Evolutionary conservation across 768 basidiomycete genomes (phyloP), one percentile per base, ranked within the genome.

Genomic region (Rhodosporidiobolus sp.): DNA sequence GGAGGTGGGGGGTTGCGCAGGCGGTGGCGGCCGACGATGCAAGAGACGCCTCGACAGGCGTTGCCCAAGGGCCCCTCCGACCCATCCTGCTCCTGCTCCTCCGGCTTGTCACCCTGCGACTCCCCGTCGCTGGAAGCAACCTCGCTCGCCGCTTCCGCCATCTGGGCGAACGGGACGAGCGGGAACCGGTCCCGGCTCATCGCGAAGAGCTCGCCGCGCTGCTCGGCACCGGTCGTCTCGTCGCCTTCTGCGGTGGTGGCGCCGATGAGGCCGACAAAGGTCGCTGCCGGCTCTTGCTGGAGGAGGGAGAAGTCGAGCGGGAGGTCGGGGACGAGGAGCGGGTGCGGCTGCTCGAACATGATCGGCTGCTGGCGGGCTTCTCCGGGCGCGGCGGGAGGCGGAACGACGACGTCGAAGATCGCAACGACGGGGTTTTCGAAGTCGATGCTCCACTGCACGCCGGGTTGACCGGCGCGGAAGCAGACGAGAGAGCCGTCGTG

Each of bases 161-260:
- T 62, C 68, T 80, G 81, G 20, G 81, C 80, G 67, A 83, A 81
- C 38, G 79, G 87, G 70, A 95, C 89, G 17, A 97, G 84, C 0
- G 94, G 95, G 79, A 86, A 97, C 14, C 85, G 86, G 19, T 86
- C 84, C 0, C 90, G 89, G 73, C 90, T 90, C 87, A 97, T 89
- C 28, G 91, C 93, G 77, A 88, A 95, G 3, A 96, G 84, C 53
- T 69, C 65, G 26, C 65, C 70, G 32, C 89, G 90, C 58, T 46
- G 7, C 43, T 43, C 53, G 30, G 46, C 60, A 22, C 10, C 20
- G 38, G 2, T 20, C 19, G 30, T 20, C 24, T 8, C 46, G 5
- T 85, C 87, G 0, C 86, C 86, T 78, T 88, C 87, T 57, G 87
- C 85, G 24, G 30, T 20, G 14, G 55, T 8, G 0, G 60, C 43